Evolutionary conservation across 257 asterid species (phyloP).

Genomic region (Nicotiana otophora): DNA sequence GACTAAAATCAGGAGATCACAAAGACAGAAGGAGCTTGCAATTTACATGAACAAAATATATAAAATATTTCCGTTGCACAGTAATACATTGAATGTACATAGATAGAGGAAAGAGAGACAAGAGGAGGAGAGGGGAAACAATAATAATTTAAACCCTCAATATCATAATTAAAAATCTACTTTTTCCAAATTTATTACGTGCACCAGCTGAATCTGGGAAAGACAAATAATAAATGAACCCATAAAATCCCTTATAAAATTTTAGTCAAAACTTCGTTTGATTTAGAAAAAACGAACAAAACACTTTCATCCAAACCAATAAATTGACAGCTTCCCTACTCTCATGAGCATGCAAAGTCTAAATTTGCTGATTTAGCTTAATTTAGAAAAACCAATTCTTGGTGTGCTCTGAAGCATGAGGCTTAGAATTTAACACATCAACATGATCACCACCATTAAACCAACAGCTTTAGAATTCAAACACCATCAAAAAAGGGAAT

Average conservation of each 20-base stretch:
- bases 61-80: background rate
- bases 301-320: background rate
- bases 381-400: background rate
- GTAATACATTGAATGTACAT: background rate
- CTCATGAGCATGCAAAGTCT: background rate
- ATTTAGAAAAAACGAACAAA: background rate
- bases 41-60: background rate
- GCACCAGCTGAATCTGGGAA: background rate
- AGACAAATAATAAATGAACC: background rate
- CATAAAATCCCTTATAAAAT: background rate
- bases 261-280: background rate
- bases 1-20: conserved; percentile 18
- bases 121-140: background rate
- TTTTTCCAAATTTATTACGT: background rate
- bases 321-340: background rate
- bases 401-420: background rate
- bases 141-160: background rate
- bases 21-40: background rate
- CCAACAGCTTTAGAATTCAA: background rate
- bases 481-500: background rate
- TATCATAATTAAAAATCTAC: background rate
- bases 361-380: background rate
- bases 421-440: background rate
- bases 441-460: background rate
- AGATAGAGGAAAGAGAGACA: background rate